These are phyloP conservation scores for Botrytis hyacinthi DNA, from an alignment of 2,329 filamentous ascomycete species.

Conservation along the genomic window DNA sequence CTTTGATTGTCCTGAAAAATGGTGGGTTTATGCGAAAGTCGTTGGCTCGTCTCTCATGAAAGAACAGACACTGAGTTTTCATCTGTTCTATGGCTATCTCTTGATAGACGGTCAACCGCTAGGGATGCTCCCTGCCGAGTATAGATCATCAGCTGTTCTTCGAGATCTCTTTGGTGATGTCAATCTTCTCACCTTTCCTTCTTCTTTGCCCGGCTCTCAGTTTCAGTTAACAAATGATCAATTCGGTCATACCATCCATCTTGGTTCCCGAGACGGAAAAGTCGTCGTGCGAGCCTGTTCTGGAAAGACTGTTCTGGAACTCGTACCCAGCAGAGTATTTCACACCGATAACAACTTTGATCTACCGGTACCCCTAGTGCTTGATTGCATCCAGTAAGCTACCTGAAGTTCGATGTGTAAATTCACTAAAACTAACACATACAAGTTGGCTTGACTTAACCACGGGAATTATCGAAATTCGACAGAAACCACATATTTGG, in stretches of 20 bases:
- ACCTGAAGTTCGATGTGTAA: too few species aligned
- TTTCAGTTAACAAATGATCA: conserved; percentile 43
- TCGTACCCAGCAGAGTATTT: conserved; percentile 41
- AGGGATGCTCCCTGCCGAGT: conserved; percentile 53
- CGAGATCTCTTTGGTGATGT: conserved; percentile 54
- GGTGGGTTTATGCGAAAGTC: conserved; percentile 41
- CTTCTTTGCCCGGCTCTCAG: conserved; percentile 51
- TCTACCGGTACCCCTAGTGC: conserved; percentile 50
- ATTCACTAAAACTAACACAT: neutral
- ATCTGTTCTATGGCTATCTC: conserved; percentile 49
- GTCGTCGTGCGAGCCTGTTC: conserved; percentile 47
- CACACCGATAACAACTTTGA: conserved; percentile 41
- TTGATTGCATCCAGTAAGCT: conserved; percentile 48
- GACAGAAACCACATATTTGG: conserved; percentile 47
- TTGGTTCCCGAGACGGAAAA: conserved; percentile 47
- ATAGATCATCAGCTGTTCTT: conserved; percentile 46
- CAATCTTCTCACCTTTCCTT: conserved; percentile 52
- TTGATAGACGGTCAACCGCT: conserved; percentile 49
- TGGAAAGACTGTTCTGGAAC: conserved; percentile 35
- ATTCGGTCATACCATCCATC: conserved; percentile 49
- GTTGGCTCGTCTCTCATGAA: conserved; percentile 31
- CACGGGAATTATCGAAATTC: conserved; percentile 50
- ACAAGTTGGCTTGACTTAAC: conserved; percentile 52
- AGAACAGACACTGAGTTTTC: conserved; percentile 43
- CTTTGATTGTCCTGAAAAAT: conserved; percentile 32